phyloP scores from a whole-genome alignment of 129 eudicot genomes.

The Apium graveolens region DNA sequence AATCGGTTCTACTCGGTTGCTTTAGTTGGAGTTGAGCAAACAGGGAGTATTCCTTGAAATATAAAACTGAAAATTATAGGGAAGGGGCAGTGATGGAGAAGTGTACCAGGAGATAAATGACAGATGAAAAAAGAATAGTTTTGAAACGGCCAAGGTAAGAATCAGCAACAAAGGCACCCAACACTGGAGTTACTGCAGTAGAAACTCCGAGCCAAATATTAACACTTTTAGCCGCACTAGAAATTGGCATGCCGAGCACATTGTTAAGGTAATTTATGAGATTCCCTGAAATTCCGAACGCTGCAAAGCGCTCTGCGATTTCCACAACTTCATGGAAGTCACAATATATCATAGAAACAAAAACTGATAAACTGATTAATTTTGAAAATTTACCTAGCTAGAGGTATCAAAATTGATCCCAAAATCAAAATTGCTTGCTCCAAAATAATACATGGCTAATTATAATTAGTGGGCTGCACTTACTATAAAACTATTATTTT shows the following conservation, averaged over 20 bases:
- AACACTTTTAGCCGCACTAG: constrained; percentile 59
- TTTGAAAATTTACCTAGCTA: no score
- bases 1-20: neutral
- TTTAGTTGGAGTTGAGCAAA: no score
- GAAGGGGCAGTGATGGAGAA: neutral
- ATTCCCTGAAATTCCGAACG: constrained; percentile 61
- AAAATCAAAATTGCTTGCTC: no score
- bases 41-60: no score
- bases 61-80: no score
- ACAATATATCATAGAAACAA: neutral
- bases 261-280: constrained; percentile 46
- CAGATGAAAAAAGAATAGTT: constrained; percentile 41
- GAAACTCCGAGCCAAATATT: constrained; percentile 63
- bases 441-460: no score
- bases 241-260: constrained; percentile 36
- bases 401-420: no score
- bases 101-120: constrained; percentile 47
- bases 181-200: constrained; percentile 41
- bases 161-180: constrained; percentile 69
- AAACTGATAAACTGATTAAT: neutral
- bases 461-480: no score
- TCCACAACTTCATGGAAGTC: constrained; percentile 42
- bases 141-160: constrained; percentile 61
- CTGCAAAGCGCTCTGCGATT: constrained; percentile 64
- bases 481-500: no score